These are phyloP conservation scores for Perkinsus olseni DNA, from an alignment of 169 alveolate genomes.

Conservation along the genomic window DNA sequence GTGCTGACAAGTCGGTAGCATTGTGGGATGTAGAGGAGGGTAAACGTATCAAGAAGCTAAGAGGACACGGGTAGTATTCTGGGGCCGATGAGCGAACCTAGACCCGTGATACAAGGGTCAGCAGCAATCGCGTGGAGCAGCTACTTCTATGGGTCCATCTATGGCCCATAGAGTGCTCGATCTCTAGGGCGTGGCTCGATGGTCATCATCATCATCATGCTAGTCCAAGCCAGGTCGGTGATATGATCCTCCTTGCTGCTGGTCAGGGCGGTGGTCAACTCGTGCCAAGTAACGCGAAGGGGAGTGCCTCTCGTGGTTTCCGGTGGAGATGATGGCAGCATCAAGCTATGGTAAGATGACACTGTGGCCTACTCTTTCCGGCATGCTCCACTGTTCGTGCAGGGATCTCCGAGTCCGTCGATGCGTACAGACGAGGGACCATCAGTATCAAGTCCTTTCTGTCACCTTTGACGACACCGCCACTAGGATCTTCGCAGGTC, in stretches of 20 bases:
- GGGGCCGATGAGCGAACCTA: too few relatives aligned
- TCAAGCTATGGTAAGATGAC: constrained; percentile 52
- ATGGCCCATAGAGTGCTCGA: too few relatives aligned
- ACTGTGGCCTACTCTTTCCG: not conserved
- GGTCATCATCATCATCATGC: too few relatives aligned
- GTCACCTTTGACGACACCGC: not conserved
- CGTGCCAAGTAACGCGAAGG: constrained; percentile 8
- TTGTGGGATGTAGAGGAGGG: constrained; percentile 56
- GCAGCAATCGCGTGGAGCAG: too few relatives aligned
- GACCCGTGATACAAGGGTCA: too few relatives aligned
- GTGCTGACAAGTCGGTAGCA: constrained; percentile 49
- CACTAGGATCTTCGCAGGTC: not conserved
- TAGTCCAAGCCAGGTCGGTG: too few relatives aligned
- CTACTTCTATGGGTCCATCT: too few relatives aligned
- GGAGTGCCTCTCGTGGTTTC: constrained; percentile 37
- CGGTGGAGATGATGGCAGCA: constrained; percentile 55
- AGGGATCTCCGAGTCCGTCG: not conserved
- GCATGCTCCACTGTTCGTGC: not conserved
- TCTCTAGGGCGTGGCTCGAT: too few relatives aligned
- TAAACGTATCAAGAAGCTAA: constrained; percentile 36
- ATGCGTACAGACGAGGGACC: not conserved
- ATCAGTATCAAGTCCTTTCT: not conserved
- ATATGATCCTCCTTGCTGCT: constrained; percentile 21
- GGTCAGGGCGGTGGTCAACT: not conserved
- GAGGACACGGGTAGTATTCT: constrained; percentile 18